Evolutionary conservation across 257 asterid species (phyloP), one percentile per base, ranked within the genome.

Genomic region (Schizonepeta tenuifolia): DNA sequence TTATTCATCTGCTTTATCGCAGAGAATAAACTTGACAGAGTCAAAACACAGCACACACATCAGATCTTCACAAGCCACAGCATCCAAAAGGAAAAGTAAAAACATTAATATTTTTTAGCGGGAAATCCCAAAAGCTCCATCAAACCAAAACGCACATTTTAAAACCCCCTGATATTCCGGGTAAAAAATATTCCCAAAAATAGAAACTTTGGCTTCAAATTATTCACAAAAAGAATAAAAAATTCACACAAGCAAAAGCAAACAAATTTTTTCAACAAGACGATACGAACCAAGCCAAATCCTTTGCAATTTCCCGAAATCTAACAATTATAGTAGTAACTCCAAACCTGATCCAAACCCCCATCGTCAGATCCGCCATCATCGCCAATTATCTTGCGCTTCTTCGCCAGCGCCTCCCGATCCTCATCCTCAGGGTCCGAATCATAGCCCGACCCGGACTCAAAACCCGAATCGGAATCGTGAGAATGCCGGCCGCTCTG

Each of bases 361-460:
- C 70, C 87, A 73, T 80, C 85, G 71, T 67, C 87, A 86, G 99
- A 95, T 95, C 96, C 95, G 78, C 68, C 74, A 82, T 86, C 90
- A 54, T 44, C 86, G 62, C 69, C 84, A 71, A 67, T 76, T 82
- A 89, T 80, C 87, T 83, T 91, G 57, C 82, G 83, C 68, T 77
- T 89, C 79, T 85, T 83, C 8, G 68, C 69, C 9, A 65, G 24
- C 20, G 46, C 79, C 46, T 81, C 88, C 22, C 65, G 86, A 81
- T 87, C 85, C 70, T 83, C 86, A 9, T 78, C 81, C 36, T 79
- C 93, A 54, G 69, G 72, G 56, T 76, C 87, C 11, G 83, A 83
- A 24, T 53, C 92, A 21, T 82, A 75, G 12, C 71, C 83, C 22
- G 80, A 79, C 17, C 75, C 90, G 9, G 76, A 75, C 28, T 77